Evolutionary conservation across 495 filamentous ascomycete genomes (phyloP), one percentile per base, ranked within the genome.

Genomic region (Trichocladium uniseriatum): DNA sequence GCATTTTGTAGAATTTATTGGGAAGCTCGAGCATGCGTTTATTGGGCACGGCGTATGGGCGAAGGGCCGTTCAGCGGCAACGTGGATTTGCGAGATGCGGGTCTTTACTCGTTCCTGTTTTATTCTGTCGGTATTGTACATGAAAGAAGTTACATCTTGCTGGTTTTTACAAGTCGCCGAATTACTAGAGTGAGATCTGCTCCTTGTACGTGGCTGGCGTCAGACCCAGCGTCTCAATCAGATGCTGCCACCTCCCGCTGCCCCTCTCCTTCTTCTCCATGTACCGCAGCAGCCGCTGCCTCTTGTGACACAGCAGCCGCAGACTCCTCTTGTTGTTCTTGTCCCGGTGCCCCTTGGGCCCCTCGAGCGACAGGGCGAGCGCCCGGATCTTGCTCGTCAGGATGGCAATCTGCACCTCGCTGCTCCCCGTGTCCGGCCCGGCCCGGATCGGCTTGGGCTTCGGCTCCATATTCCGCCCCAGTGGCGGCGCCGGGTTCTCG

Each of bases 351-450:
- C 71, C 75, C 28, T 73, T 72, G 38, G 68, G 64, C 28, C 61
- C 70, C 60, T 78, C 73, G 45, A 87, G 60, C 43, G 77, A 73
- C 51, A 81, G 71, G 28, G 83, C 80, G 42, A 97, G 65, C 37
- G 86, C 83, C 45, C 86, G 69, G 58, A 99, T 99, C 53, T 96
- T 96, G 40, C 87, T 78, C 8, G 92, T 99, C 63, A 99, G 68
- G 55, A 99, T 92, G n/a, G 89, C 90, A 54, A 90, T 88, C 73
- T 99, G 92, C 38, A 99, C 92, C 68, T 99, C 92, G 16, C 84
- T 83, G 46, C 84, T 91, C 3, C 92, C 92, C 9, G 89, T 96
- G 65, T 99, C 92, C 0, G 81, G 84, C 0, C 92, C 92, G 11
- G 83, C 82, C 6, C 92, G 82, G 15, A 80, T 79, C 0, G 78